Percentiles rank a stretch among this genome's conserved stretches.
Evolutionary conservation across 83 land plant species (phyloP).

Genomic region (Thuja plicata): DNA sequence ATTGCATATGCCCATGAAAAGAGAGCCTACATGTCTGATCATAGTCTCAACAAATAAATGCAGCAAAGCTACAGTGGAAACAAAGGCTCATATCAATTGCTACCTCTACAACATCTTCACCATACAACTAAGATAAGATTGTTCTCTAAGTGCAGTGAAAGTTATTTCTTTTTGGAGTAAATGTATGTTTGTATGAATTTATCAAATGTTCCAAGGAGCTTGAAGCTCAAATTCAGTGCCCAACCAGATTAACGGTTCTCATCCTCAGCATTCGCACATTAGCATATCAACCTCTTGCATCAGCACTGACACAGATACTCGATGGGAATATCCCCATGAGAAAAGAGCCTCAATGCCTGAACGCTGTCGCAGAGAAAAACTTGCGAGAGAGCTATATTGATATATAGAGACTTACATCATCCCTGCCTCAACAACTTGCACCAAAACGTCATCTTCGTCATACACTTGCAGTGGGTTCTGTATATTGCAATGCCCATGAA

Average conservation of each 20-base stretch:
- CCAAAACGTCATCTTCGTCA: background rate
- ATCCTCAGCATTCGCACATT: background rate
- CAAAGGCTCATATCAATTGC: background rate
- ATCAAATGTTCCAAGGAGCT: background rate
- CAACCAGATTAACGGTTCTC: background rate
- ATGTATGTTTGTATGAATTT: background rate
- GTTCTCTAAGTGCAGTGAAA: background rate
- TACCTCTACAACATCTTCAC: background rate
- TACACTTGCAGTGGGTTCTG: background rate
- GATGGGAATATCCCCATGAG: background rate
- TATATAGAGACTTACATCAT: background rate
- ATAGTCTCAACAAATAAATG: background rate
- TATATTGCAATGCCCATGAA: no score
- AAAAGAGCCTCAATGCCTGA: background rate
- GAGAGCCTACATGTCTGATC: background rate
- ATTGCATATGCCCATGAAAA: no score
- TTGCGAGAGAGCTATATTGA: background rate
- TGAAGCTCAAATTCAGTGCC: background rate
- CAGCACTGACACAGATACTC: background rate
- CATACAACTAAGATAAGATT: background rate
- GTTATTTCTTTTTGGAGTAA: background rate
- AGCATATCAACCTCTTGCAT: background rate
- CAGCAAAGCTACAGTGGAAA: background rate
- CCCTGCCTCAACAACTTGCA: background rate
- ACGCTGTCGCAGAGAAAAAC: background rate